These are phyloP conservation scores for Lavandula angustifolia DNA, from an alignment of 257 asterid species.

Conservation along the genomic window DNA sequence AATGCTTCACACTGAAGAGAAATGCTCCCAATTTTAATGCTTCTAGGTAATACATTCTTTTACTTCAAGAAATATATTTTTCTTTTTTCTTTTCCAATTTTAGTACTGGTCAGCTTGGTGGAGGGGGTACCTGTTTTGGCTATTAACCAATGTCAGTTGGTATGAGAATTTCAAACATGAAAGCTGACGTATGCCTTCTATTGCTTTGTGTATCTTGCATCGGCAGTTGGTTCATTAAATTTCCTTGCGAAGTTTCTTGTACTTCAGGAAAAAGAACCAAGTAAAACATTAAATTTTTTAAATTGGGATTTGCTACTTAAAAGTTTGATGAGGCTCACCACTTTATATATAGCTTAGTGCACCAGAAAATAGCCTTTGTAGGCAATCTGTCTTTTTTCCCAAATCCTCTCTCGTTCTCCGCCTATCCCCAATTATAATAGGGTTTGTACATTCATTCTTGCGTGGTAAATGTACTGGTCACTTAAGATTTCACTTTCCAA, in stretches of 20 bases:
- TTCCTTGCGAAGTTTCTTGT: background rate
- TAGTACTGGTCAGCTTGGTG: no score
- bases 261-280: background rate
- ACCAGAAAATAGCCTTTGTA: background rate
- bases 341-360: constrained; percentile 11
- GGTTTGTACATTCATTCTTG: background rate
- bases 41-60: no score
- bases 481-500: constrained; percentile 1
- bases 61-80: no score
- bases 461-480: background rate
- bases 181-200: background rate
- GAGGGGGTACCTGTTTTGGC: background rate
- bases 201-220: constrained; percentile 12
- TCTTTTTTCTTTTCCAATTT: no score
- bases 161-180: constrained; percentile 15
- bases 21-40: background rate
- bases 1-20: constrained; percentile 22
- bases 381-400: background rate
- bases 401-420: background rate
- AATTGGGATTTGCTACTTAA: background rate
- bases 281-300: background rate
- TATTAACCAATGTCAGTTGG: constrained; percentile 11
- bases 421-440: background rate
- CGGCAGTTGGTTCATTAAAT: constrained; percentile 10
- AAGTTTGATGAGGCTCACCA: background rate